Conservation (phyloP, 73 alveolate species). For the Paraurostyla sp. region DNA sequence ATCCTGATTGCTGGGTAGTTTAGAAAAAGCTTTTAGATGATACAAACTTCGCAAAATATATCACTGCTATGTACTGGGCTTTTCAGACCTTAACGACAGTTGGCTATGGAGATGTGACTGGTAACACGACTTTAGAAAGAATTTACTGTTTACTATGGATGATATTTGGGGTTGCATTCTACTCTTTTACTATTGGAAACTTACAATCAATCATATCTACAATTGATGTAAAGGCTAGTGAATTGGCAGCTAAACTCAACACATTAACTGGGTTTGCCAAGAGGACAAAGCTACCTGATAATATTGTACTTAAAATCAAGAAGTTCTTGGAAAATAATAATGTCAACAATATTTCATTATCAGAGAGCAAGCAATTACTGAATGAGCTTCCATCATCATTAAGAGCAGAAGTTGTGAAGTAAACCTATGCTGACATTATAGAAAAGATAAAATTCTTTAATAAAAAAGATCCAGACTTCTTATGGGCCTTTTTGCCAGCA, state of each 20-base stretch:
- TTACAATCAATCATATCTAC: conserved; percentile 41
- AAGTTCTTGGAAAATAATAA: conserved; percentile 76
- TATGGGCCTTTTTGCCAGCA: conserved; percentile 75
- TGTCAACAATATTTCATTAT: conserved; percentile 5
- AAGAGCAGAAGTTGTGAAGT: conserved; percentile 82
- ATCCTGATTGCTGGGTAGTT: conserved; percentile 68
- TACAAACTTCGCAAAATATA: conserved; percentile 40
- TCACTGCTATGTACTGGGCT: conserved; percentile 74
- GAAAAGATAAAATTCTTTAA: conserved; percentile 75
- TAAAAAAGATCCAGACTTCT: conserved; percentile 78
- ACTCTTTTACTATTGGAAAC: conserved; percentile 73
- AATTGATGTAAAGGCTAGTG: conserved; percentile 11
- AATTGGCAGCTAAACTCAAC: conserved; percentile 19
- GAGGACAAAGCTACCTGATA: conserved; percentile 72
- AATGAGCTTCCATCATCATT: conserved; percentile 81
- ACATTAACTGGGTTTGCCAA: conserved; percentile 48
- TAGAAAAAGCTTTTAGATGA: conserved; percentile 42
- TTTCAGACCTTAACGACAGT: conserved; percentile 76
- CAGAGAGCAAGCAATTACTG: conserved; percentile 69
- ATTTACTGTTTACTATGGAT: conserved; percentile 66
- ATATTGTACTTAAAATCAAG: conserved; percentile 68
- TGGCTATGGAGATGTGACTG: conserved; percentile 77
- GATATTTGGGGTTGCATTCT: conserved; percentile 76
- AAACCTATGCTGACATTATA: conserved; percentile 81
- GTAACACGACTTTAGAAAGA: conserved; percentile 63